Evolutionary conservation across 805 yeast species (phyloP).

Genomic region (Candida fluviatilis): DNA sequence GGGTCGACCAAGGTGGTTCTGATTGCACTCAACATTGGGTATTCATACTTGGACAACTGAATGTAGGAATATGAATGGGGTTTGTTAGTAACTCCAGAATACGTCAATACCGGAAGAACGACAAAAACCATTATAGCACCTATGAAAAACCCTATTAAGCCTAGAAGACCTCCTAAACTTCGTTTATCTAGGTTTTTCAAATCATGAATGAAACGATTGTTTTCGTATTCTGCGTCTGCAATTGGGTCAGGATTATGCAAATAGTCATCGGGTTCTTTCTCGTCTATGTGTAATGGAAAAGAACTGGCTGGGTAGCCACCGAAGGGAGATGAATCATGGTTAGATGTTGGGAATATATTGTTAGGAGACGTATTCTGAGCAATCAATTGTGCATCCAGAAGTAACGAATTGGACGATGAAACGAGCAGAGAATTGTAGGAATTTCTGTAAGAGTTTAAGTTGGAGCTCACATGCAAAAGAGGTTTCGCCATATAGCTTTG

Average conservation of each 20-base stretch:
- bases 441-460: not conserved
- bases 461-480: not conserved
- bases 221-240: slow-evolving; percentile 82
- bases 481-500: not conserved
- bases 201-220: slow-evolving; percentile 60
- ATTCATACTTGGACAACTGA: slow-evolving; percentile 48
- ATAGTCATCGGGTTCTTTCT: slow-evolving; percentile 92
- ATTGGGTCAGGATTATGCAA: slow-evolving; percentile 95
- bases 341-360: not conserved
- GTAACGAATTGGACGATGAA: not conserved
- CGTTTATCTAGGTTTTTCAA: slow-evolving; percentile 61
- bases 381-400: not conserved
- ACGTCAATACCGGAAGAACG: slow-evolving; percentile 79
- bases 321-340: slow-evolving; percentile 72
- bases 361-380: too few species aligned
- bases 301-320: slow-evolving; percentile 95
- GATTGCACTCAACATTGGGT: slow-evolving; percentile 54
- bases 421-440: not conserved
- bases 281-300: slow-evolving; percentile 87
- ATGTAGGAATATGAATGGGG: slow-evolving; percentile 32
- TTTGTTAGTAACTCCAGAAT: slow-evolving; percentile 55
- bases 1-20: slow-evolving; percentile 61
- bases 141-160: slow-evolving; percentile 51
- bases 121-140: slow-evolving; percentile 71
- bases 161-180: slow-evolving; percentile 59